These are phyloP conservation scores for Raddia guianensis DNA, from an alignment of 176 grass and related monocot species.

Conservation along the genomic window DNA sequence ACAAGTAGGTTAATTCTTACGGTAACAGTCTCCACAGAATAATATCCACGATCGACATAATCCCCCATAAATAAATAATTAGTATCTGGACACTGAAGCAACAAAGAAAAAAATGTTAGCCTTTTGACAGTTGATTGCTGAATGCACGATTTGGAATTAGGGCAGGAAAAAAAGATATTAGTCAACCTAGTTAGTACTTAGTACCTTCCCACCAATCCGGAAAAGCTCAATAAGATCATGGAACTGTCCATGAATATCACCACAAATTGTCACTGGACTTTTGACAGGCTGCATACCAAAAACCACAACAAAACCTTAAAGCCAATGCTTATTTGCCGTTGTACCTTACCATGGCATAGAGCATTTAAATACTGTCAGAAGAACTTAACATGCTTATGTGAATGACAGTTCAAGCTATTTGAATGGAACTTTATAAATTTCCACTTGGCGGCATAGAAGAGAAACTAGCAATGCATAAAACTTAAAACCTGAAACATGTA, in stretches of 20 bases:
- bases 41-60: constrained; percentile 97
- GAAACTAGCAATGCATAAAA: background rate
- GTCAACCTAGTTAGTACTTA: constrained; percentile 34
- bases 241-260: constrained; percentile 98
- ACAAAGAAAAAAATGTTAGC: constrained; percentile 3
- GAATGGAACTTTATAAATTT: background rate
- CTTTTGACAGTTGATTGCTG: constrained; percentile 19
- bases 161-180: background rate
- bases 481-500: constrained; percentile 8
- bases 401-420: background rate
- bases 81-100: constrained; percentile 88
- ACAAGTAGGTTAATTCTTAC: constrained; percentile 49
- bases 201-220: constrained; percentile 86
- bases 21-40: constrained; percentile 97
- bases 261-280: constrained; percentile 93
- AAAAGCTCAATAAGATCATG: constrained; percentile 95
- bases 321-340: background rate
- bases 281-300: constrained; percentile 73
- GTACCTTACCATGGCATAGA: background rate
- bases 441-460: background rate
- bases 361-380: background rate
- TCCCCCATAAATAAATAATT: constrained; percentile 99
- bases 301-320: constrained; percentile 15
- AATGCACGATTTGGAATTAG: background rate
- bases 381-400: background rate